Evolutionary conservation across 441 rosid species (phyloP).

Genomic region (Jatropha multifida): DNA sequence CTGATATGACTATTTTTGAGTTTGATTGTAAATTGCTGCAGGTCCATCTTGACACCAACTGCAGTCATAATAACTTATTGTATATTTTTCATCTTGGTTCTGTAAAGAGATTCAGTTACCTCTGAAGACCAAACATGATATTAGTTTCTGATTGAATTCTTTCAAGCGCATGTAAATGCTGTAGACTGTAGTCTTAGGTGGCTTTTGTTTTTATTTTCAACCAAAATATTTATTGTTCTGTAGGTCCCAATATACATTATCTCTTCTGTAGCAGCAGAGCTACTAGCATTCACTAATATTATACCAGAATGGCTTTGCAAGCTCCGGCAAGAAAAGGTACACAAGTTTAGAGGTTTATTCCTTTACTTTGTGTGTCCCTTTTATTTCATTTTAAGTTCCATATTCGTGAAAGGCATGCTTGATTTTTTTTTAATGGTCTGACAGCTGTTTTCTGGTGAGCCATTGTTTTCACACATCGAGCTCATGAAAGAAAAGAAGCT

Average conservation of each 20-base stretch:
- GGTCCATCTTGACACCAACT: background rate
- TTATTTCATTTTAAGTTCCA: conserved; percentile 4
- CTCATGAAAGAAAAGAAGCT: conserved; percentile 62
- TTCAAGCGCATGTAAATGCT: background rate
- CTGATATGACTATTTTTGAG: background rate
- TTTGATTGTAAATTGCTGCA: background rate
- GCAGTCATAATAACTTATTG: background rate
- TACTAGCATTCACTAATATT: conserved; percentile 62
- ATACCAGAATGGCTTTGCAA: conserved; percentile 93
- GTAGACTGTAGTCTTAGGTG: too few species aligned
- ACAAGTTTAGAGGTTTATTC: conserved; percentile 12
- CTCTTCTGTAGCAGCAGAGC: conserved; percentile 77
- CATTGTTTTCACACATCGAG: conserved; percentile 62
- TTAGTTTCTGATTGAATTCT: background rate
- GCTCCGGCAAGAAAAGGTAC: conserved; percentile 75
- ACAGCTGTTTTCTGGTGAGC: conserved; percentile 79
- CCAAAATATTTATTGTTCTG: conserved; percentile 11
- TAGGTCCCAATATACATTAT: conserved; percentile 81
- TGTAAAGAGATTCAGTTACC: background rate
- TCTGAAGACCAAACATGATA: background rate
- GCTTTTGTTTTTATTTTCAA: conserved; percentile 1
- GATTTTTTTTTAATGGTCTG: conserved; percentile 31
- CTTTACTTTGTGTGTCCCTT: background rate
- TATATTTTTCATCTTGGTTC: background rate
- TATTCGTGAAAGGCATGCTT: conserved; percentile 1